Evolutionary conservation across 306 rosid genomes (phyloP), one percentile per base, ranked within the genome.

Genomic region (Luffa acutangula): DNA sequence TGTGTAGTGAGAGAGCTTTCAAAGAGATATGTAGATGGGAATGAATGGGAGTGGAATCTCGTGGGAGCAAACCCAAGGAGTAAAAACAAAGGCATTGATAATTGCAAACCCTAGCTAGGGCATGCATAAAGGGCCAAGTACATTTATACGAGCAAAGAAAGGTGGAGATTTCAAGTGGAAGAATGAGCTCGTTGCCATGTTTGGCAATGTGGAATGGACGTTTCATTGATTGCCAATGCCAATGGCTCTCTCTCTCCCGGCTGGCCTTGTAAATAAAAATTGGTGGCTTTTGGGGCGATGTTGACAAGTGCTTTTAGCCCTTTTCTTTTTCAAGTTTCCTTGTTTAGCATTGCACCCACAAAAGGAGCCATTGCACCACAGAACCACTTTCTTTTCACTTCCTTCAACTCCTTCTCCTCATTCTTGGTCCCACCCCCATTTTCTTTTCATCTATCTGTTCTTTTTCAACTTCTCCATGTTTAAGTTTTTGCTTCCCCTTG

Each of bases 331-430:
- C 97, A 66, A 8, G 10, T 91, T 94, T 79, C 97, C 87, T 60
- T 58, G 76, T 94, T 88, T 83, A 85, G 89, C 82, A 84, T 87
- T 88, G 90, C 97, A 94, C 90, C 91, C 98, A 91, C 90, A 89
- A 94, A 90, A 85, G 84, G 83, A 85, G 91, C 83, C 76, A 81
- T 70, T 13, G n/a, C 52, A 17, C 77, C 9, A 48, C 93, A 94
- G 91, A 85, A n/a, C 91, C 93, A 84, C 80, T 83, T 91, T 81
- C 86, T 69, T 80, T 81, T 83, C 90, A 77, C 85, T 83, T 78
- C 80, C 20, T 80, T 49, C 71, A 54, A 36, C 46, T 45, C 21
- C 21, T 21, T 78, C 36, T 78, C 80, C 34, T 33, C 63, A 57
- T 57, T 3, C 63, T 57, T 17, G 63, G 63, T n/a, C 63, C 63